Evolutionary conservation across 2,329 filamentous ascomycete genomes (phyloP), one percentile per base, ranked within the genome.

Genomic region (Hypoxylon sp.): DNA sequence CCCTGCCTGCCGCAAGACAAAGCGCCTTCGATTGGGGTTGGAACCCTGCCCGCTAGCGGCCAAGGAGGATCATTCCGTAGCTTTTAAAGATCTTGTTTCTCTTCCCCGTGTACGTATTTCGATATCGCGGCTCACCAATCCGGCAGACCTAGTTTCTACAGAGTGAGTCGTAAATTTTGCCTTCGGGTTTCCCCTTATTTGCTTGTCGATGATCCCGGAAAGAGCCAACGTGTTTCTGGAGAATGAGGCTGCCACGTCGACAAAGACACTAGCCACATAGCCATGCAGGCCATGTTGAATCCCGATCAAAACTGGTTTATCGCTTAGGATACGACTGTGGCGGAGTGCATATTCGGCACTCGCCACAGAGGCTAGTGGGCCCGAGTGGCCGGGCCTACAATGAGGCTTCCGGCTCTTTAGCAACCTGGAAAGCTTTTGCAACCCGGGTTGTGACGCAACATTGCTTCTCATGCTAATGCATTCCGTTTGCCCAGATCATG

Each of bases 11-110:
- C 57, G 67, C 67, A 43, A 56, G 61, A 67, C 60, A 65, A 73
- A n/a, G 72, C 70, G 74, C 69, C 63, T 61, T 70, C 67, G 69
- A 75, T 76, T 76, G 75, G 75, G 60, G 61, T 62, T 55, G 53
- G 46, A 61, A 27, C 73, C 72, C 64, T 71, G 72, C 16, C 47
- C 30, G 60, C 21, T 46, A 43, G 39, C 27, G 70, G 65, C 72
- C 66, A 71, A 68, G 69, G 67, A 71, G 63, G 65, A 70, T 69
- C 71, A 62, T 72, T 70, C 68, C 70, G 70, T 69, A 64, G 46
- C 51, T 66, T 58, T 61, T 53, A 62, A 63, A 58, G 61, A 67
- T 65, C 65, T 43, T 63, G 39, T 61, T 54, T 57, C 53, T 70
- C 63, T 60, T 47, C 46, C 43, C 54, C 43, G 30, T 52, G 32